Evolutionary conservation across 495 filamentous ascomycete species (phyloP).

Genomic region (Ramalina intermedia): DNA sequence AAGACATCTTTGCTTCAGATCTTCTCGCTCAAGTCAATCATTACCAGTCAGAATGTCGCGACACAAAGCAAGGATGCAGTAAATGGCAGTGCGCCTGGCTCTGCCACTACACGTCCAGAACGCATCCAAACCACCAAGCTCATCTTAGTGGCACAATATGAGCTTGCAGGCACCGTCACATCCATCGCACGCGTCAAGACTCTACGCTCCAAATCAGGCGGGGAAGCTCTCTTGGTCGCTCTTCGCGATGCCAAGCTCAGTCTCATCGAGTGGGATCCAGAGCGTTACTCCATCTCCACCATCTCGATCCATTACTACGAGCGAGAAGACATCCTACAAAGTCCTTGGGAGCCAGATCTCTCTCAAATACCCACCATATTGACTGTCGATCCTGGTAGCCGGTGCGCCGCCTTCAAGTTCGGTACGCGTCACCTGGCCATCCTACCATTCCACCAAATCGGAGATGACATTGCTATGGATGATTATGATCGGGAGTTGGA

Average conservation of each 20-base stretch:
- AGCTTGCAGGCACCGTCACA: constrained; percentile 68
- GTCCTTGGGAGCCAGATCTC: constrained; percentile 59
- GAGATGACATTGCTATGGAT: constrained; percentile 81
- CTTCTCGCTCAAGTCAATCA: constrained; percentile 39
- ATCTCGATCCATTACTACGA: constrained; percentile 97
- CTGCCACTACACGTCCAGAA: constrained; percentile 28
- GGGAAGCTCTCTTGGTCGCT: constrained; percentile 69
- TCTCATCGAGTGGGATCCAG: constrained; percentile 87
- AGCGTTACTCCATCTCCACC: constrained; percentile 60
- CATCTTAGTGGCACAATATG: constrained; percentile 72
- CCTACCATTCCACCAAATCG: constrained; percentile 71
- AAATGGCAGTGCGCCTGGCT: background rate
- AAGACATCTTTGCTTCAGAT: constrained; percentile 86
- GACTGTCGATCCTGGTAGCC: constrained; percentile 76
- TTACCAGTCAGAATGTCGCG: constrained; percentile 36
- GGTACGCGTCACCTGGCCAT: constrained; percentile 79
- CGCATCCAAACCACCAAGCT: constrained; percentile 54
- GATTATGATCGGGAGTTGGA: constrained; percentile 75
- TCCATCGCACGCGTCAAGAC: constrained; percentile 64
- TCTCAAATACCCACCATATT: constrained; percentile 60
- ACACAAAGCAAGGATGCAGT: background rate
- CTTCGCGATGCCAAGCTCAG: constrained; percentile 84
- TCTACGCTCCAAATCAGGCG: constrained; percentile 56
- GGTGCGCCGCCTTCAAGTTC: constrained; percentile 90
- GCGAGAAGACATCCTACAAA: constrained; percentile 66